Evolutionary conservation across 164 flowering plant species (phyloP), one percentile per base, ranked within the genome.

Genomic region (Dillenia suffruticosa): DNA sequence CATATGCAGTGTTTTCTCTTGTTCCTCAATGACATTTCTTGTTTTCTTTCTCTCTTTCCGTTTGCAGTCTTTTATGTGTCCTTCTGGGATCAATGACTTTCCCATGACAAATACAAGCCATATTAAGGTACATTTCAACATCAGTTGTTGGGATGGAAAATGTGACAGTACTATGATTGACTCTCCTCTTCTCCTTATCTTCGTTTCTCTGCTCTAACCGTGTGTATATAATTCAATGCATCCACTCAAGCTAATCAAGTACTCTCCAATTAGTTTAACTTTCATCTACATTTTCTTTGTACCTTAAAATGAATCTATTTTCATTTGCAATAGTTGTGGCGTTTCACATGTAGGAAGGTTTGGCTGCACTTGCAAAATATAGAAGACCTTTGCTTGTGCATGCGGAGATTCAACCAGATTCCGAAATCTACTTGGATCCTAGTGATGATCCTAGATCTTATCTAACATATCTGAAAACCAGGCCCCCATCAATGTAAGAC

Each of bases 11-110:
- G 40, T 32, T 5, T 32, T 32, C 40, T 32, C 40, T 32, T 32
- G 40, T 32, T 32, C 40, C 40, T 32, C 40, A 6, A 32, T 32
- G 40, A 32, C 44, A 54, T 51, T 51, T 67, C 19, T 57, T 54
- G 13, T 22, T 58, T 61, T 26, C 44, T 54, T 58, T 59, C 57
- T 47, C 52, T 56, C 47, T 62, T 63, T 65, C 50, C 69, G 59
- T 48, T 44, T 81, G 77, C 57, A 95, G 99, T 95, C 99, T 63
- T 95, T 95, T 70, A 95, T 95, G 99, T 88, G 96, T 62, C 99
- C 99, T 63, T 95, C 99, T 11, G 99, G 99, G 63, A 95, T 95
- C 75, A 80, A 88, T 63, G 99, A 95, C 77, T 95, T 95, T 51
- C 99, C 99, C 60, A 92, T 95, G 99, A 92, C 97, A 63, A 81